Percentiles rank a stretch among this genome's conserved stretches.
These are phyloP conservation scores for Termitomyces sp. DNA, from an alignment of 768 basidiomycete genomes.

Conservation along the genomic window DNA sequence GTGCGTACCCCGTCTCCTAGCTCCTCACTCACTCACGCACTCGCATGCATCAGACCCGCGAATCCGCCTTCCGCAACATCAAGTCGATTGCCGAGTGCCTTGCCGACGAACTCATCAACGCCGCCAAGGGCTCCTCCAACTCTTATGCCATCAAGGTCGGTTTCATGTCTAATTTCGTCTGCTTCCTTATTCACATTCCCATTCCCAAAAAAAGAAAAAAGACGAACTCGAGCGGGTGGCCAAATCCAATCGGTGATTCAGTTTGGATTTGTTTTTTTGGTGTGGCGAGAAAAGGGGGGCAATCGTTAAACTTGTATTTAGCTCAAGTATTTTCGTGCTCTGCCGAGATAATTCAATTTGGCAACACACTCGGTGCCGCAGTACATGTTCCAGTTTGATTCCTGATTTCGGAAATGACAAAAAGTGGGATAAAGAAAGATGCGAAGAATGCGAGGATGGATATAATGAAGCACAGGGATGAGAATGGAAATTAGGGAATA, in stretches of 20 bases:
- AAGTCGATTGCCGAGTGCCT: slow-evolving; percentile 99
- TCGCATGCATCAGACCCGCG: slow-evolving; percentile 71
- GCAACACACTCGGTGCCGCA: background rate
- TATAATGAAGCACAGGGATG: slow-evolving; percentile 15
- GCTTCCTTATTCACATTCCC: background rate
- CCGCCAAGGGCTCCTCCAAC: slow-evolving; percentile 99
- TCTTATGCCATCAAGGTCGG: slow-evolving; percentile 98
- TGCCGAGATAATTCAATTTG: background rate
- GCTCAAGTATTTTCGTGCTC: slow-evolving; percentile 5
- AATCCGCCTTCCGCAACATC: slow-evolving; percentile 99
- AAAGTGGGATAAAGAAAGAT: slow-evolving; percentile 9
- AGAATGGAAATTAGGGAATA: slow-evolving; percentile 11
- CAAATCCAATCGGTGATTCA: slow-evolving; percentile 96
- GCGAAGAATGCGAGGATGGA: slow-evolving; percentile 6
- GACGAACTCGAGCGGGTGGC: slow-evolving; percentile 99
- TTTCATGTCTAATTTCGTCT: no score
- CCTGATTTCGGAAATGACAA: slow-evolving; percentile 9
- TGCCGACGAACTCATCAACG: slow-evolving; percentile 99
- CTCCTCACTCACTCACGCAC: background rate
- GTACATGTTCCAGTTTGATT: slow-evolving; percentile 7
- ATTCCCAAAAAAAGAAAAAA: slow-evolving; percentile 66
- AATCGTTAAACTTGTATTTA: slow-evolving; percentile 3
- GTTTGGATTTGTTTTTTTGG: slow-evolving; percentile 12
- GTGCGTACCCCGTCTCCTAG: slow-evolving; percentile 42
- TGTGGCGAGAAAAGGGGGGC: slow-evolving; percentile 13